phyloP scores from a whole-genome alignment of 1,139 yeast genomes.

The Geotrichum cucujoidarum region DNA sequence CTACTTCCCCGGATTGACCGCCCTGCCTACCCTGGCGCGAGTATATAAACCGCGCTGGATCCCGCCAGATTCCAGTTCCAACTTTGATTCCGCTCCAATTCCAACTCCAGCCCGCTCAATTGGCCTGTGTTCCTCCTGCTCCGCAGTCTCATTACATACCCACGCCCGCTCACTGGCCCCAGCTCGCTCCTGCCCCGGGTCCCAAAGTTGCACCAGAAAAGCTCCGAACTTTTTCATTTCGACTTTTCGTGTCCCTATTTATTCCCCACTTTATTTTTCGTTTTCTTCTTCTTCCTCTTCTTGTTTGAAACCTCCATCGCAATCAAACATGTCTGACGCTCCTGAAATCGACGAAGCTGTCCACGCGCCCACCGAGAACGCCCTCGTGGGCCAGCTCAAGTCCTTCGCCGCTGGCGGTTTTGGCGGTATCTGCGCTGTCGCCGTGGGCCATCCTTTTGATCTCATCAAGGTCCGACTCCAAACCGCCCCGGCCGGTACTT shows the following conservation, averaged over 20 bases:
- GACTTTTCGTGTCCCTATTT: not conserved
- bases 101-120: too few relatives aligned
- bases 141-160: too few relatives aligned
- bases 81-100: too few relatives aligned
- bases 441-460: slow-evolving; percentile 96
- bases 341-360: slow-evolving; percentile 16
- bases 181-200: too few relatives aligned
- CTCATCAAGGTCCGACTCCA: slow-evolving; percentile 88
- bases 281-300: not conserved
- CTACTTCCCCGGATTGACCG: too few relatives aligned
- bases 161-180: too few relatives aligned
- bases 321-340: slow-evolving; percentile 16
- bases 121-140: too few relatives aligned
- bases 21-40: too few relatives aligned
- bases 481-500: slow-evolving; percentile 49
- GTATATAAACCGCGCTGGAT: too few relatives aligned
- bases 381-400: slow-evolving; percentile 48
- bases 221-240: too few relatives aligned
- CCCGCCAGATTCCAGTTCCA: too few relatives aligned
- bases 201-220: too few relatives aligned
- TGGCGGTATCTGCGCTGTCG: slow-evolving; percentile 77
- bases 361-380: slow-evolving; percentile 18
- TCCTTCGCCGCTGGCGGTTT: slow-evolving; percentile 90
- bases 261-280: not conserved
- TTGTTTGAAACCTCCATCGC: not conserved